Conservation (phyloP, 441 rosid genomes). For the Euphorbia schlechtendalii region DNA sequence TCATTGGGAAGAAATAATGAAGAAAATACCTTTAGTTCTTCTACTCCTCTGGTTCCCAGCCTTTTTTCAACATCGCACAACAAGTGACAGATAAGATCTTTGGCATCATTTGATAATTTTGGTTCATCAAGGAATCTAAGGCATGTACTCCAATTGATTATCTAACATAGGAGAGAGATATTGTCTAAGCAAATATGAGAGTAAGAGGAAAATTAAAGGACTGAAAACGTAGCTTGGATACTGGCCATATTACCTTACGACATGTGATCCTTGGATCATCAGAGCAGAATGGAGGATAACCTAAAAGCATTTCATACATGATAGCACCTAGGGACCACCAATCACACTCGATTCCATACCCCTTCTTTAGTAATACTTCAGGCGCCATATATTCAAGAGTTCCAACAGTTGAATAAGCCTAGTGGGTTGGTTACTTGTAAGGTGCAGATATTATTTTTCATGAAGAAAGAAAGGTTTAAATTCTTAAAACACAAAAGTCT, state of each 20-base stretch:
- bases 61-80: constrained; percentile 88
- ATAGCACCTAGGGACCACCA: constrained; percentile 99
- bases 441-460: constrained; percentile 11
- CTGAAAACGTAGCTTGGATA: constrained; percentile 19
- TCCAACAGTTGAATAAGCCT: constrained; percentile 97
- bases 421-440: constrained; percentile 15
- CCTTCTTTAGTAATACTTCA: no score
- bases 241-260: constrained; percentile 78
- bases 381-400: no score
- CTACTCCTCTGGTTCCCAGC: constrained; percentile 83
- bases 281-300: constrained; percentile 92
- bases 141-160: constrained; percentile 84
- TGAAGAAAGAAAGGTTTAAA: constrained; percentile 9
- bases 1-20: constrained; percentile 41
- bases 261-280: constrained; percentile 90
- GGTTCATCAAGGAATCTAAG: constrained; percentile 93
- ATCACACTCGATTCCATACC: constrained; percentile 94
- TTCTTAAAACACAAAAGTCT: background rate
- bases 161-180: constrained; percentile 36
- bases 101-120: constrained; percentile 75
- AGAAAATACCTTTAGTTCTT: constrained; percentile 68
- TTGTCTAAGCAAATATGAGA: background rate
- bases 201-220: background rate
- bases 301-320: constrained; percentile 88
- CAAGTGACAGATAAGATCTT: constrained; percentile 78